Base-by-base conservation (phyloP, 2,329 filamentous ascomycete genomes). In the Leptoxyphium fumago region DNA sequence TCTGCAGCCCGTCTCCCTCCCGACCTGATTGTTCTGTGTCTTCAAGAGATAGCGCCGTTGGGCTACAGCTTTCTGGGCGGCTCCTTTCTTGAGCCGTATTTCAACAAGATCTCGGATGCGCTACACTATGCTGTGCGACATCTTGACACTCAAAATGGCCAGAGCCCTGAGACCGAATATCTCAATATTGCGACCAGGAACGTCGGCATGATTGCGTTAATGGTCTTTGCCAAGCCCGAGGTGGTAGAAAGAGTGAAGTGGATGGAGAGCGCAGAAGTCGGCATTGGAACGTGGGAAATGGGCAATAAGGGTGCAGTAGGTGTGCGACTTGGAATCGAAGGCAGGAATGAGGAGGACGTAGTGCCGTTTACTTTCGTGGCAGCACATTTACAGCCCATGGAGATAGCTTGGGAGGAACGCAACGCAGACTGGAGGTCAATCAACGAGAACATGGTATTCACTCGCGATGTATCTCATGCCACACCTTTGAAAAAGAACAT, bases 261-360 rank as follows among this genome's bases (percentile, higher is more conserved):
- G 55, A 67, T 91, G n/a, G 75, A 85, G 50, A 79, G 77, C n/a
- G 85, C 82, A 2, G 84, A 83, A 43, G 81, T 87, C 2, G 88
- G 91, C 0, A 82, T 95, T 41, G 91, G 91, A 0, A 63, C 87
- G 1, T 80, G 79, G 46, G 82, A 89, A 41, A 91, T 94, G 82
- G 91, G 87, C 13, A 95, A 95, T 63, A 98, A 98, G 64, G 91
- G 89, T 28, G 89, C 87, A 2, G 82, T 94, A 1, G 91, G 82
- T 0, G 71, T 89, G 48, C 73, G 87, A 29, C 64, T 91, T 38
- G 71, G 77, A 11, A 81, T 84, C 54, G 55, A 63, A 81, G 55
- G 14, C 55, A 55, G 34, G 41, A 39, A 50, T 5, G 57, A 61
- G 4, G 65, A 67, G 36, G 61, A 66, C 3, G 57, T 55, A 4